These are phyloP conservation scores for Bolboschoenus planiculmis DNA, from an alignment of 176 grass and related monocot genomes.

Conservation along the genomic window DNA sequence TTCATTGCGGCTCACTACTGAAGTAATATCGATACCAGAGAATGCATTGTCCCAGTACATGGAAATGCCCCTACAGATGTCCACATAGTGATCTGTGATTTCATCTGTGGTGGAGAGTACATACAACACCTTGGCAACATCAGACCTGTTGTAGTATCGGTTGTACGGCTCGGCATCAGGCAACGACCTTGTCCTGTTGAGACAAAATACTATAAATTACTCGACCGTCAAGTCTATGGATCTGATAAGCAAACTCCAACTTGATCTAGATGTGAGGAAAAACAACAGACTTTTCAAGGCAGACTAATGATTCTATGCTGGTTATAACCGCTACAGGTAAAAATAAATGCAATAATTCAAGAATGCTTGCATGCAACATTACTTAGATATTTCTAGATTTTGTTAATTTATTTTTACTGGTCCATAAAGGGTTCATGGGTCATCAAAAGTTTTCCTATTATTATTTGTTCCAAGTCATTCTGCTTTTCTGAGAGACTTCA, in stretches of 20 bases:
- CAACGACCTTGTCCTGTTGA: conserved; percentile 52
- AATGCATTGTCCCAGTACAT: conserved; percentile 63
- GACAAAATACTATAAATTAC: conserved; percentile 3
- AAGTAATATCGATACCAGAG: conserved; percentile 28
- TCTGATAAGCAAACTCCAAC: background rate
- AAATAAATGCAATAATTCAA: no score
- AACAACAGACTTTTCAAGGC: background rate
- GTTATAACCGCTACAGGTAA: no score
- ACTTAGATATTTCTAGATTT: background rate
- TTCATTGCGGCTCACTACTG: conserved; percentile 5
- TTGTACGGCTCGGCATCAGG: conserved; percentile 39
- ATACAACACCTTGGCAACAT: conserved; percentile 60
- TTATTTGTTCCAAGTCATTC: background rate
- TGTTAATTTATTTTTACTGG: background rate
- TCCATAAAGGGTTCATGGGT: background rate
- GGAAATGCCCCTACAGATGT: conserved; percentile 52
- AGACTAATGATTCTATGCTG: no score
- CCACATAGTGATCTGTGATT: conserved; percentile 35
- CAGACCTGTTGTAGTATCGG: conserved; percentile 77
- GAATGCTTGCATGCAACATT: background rate
- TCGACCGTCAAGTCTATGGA: background rate
- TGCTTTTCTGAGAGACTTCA: background rate
- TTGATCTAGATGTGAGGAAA: background rate
- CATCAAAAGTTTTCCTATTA: background rate
- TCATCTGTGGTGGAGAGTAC: conserved; percentile 37